A percentile compares a stretch with the other conserved stretches of the same genome.
These are phyloP conservation scores for Limonium bicolor DNA, from an alignment of 148 eudicot species.

Conservation along the genomic window DNA sequence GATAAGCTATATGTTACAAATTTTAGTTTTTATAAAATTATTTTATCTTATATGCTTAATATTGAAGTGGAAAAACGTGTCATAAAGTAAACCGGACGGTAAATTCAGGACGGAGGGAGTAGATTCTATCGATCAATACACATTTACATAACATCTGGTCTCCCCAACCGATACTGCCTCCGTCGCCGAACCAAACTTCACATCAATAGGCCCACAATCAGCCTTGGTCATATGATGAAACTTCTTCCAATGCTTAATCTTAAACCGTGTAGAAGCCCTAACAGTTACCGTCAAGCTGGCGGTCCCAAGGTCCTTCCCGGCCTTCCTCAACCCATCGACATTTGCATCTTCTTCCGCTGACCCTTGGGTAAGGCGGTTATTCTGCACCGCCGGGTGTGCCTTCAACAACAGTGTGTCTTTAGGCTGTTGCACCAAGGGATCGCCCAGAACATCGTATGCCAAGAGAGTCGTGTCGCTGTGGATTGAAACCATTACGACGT, in stretches of 20 bases:
- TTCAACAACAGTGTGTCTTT: not conserved
- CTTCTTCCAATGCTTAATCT: slow-evolving; percentile 1
- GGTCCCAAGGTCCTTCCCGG: not conserved
- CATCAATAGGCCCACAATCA: not conserved
- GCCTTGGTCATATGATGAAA: slow-evolving; percentile 6
- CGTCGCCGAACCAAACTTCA: not conserved
- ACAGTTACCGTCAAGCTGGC: slow-evolving; percentile 3
- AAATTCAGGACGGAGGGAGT: too few species aligned
- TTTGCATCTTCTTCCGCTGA: not conserved
- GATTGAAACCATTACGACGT: slow-evolving; percentile 5
- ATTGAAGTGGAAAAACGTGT: too few species aligned
- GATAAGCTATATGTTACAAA: too few species aligned
- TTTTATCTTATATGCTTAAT: too few species aligned
- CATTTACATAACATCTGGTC: not conserved
- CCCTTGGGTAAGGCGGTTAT: not conserved
- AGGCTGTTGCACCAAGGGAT: not conserved
- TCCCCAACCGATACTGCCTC: slow-evolving; percentile 1
- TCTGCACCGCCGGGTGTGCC: not conserved
- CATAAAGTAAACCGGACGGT: too few species aligned
- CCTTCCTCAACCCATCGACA: not conserved
- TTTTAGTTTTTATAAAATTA: too few species aligned
- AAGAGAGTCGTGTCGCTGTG: not conserved
- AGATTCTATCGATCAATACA: too few species aligned
- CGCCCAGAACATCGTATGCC: slow-evolving; percentile 1
- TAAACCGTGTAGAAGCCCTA: slow-evolving; percentile 1